Conservation (phyloP, 176 grass and related monocot genomes). For the Bromus sterilis region DNA sequence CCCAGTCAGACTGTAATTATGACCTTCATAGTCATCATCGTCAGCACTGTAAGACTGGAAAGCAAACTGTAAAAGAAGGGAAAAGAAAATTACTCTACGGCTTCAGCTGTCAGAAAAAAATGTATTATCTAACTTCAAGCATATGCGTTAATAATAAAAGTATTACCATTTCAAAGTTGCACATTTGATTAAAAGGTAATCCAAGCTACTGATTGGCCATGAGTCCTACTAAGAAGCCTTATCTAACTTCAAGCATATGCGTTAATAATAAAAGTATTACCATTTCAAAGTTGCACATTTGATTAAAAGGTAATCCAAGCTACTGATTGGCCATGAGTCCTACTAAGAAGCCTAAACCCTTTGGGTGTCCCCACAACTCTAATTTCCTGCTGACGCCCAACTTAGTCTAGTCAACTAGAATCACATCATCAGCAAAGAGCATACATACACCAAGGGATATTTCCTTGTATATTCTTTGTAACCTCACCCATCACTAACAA, state of each 20-base stretch:
- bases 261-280: background rate
- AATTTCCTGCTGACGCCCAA: no score
- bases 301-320: background rate
- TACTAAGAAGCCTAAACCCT: no score
- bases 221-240: no score
- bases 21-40: constrained; percentile 88
- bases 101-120: background rate
- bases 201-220: background rate
- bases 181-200: background rate
- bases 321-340: background rate
- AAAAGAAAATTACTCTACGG: constrained; percentile 4
- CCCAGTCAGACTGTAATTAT: constrained; percentile 88
- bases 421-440: no score
- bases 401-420: no score
- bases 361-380: no score
- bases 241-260: background rate
- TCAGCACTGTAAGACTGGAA: constrained; percentile 81
- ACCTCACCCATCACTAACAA: no score
- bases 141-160: background rate
- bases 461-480: no score
- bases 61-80: constrained; percentile 49
- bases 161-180: background rate
- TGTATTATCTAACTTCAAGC: background rate
- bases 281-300: background rate
- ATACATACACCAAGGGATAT: no score